Evolutionary conservation across 163 green algal species (phyloP), one percentile per base, ranked within the genome.

Genomic region (Chloromonas sp.): DNA sequence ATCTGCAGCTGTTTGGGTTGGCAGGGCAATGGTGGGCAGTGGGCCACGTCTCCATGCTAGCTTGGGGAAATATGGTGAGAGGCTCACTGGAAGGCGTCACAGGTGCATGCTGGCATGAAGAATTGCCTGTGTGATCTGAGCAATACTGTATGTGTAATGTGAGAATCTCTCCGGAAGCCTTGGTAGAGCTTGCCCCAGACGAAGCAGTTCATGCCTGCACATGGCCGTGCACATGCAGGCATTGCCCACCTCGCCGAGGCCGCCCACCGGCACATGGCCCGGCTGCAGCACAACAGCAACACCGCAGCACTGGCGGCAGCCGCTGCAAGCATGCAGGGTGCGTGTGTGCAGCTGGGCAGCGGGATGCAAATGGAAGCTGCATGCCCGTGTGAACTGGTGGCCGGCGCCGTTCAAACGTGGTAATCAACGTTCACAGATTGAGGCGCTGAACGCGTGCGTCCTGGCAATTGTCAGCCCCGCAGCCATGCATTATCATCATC

Each of bases 221-320:
- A 13, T 58, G 13, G 5, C 5, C 57, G 74, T 80, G 70, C 78
- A 0, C 61, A 3, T 60, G 70, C 70, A 84, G 87, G 79, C 5
- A 87, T 95, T 5, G 89, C 90, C 2, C 87, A 88, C 58, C 88
- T 98, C 82, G 95, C 95, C 1, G 87, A 86, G 13, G 87, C 93
- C 0, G 92, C 95, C 36, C 92, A 95, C 81, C 87, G 89, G 58
- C 95, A 98, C 88, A 88, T 98, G 81, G 84, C 92, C 66, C 84
- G 87, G 2, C 85, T 96, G 85, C 92, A 95, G 82, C 86, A 86
- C 60, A 70, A 87, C 86, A 90, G 80, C 83, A 87, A 87, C 88
- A 83, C 82, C n/a, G 66, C 70, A 3, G 81, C 85, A 57, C 61
- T 84, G 70, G 85, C 78, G n/a, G 83, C 86, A 11, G 86, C 86